Evolutionary conservation across 257 asterid genomes (phyloP).

Genomic region (Nicotiana tomentosiformis): DNA sequence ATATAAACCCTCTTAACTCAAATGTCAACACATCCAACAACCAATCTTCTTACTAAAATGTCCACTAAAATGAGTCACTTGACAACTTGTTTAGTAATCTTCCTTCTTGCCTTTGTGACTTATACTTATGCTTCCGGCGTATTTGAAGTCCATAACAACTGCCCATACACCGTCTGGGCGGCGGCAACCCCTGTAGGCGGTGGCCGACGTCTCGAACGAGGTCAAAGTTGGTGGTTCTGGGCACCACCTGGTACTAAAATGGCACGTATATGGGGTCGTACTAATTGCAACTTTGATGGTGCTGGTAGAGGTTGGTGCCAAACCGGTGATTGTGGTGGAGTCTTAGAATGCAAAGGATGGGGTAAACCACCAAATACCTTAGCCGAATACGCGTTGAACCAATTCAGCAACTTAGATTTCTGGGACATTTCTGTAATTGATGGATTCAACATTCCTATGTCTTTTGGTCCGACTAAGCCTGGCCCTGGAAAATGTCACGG

Average conservation of each 20-base stretch:
- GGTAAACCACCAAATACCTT: constrained; percentile 52
- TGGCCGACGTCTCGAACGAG: constrained; percentile 24
- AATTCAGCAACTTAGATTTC: constrained; percentile 34
- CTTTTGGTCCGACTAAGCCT: constrained; percentile 21
- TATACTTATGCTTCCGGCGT: constrained; percentile 15
- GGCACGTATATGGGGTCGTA: constrained; percentile 59
- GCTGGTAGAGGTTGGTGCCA: constrained; percentile 48
- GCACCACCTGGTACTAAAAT: constrained; percentile 23
- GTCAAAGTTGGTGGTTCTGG: constrained; percentile 26
- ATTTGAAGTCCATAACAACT: constrained; percentile 27
- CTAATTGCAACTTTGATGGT: constrained; percentile 48
- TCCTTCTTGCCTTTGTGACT: background rate
- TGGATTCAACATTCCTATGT: constrained; percentile 65
- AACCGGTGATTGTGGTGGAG: constrained; percentile 62
- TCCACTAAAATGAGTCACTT: background rate
- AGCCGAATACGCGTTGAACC: constrained; percentile 51
- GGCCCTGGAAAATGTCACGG: constrained; percentile 19
- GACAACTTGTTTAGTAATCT: background rate
- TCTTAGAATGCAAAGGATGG: constrained; percentile 29
- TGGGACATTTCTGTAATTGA: constrained; percentile 43
- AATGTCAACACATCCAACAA: background rate
- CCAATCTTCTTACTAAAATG: background rate
- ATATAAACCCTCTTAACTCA: background rate
- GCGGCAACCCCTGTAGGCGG: constrained; percentile 19
- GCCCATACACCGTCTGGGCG: constrained; percentile 33